Evolutionary conservation across 768 basidiomycete species (phyloP).

Genomic region (Neoboletus brunneissimus): DNA sequence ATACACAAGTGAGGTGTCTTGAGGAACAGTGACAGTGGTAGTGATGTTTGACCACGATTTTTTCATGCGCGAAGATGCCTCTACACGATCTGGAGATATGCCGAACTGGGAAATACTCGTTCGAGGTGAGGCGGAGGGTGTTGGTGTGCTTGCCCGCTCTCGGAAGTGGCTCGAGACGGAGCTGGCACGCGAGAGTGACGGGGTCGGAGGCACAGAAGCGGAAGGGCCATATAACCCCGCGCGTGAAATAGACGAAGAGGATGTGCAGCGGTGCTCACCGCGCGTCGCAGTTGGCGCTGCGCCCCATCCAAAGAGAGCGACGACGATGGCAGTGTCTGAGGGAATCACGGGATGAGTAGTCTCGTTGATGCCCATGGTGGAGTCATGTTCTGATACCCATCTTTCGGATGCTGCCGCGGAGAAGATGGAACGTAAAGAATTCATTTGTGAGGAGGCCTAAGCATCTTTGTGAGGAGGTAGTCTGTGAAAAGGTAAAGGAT

Average conservation of each 20-base stretch:
- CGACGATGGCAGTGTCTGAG: constrained; percentile 40
- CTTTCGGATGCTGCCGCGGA: constrained; percentile 27
- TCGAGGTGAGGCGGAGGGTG: constrained; percentile 18
- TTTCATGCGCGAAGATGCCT: constrained; percentile 8
- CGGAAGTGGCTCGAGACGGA: constrained; percentile 28
- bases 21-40: constrained; percentile 1
- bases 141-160: constrained; percentile 21
- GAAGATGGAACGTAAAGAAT: constrained; percentile 49
- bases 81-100: constrained; percentile 13
- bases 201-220: constrained; percentile 30
- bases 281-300: constrained; percentile 30
- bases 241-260: constrained; percentile 24
- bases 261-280: constrained; percentile 9
- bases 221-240: constrained; percentile 29
- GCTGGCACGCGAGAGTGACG: constrained; percentile 32
- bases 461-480: constrained; percentile 8
- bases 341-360: constrained; percentile 19
- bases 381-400: constrained; percentile 28
- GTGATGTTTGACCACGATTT: background rate
- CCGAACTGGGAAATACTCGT: constrained; percentile 21
- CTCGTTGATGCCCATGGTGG: constrained; percentile 11
- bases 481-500: background rate
- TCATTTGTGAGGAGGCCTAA: constrained; percentile 59
- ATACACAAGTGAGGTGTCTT: constrained; percentile 54
- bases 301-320: constrained; percentile 51